Conservation (phyloP, 306 rosid genomes). For the Luffa aegyptiaca region DNA sequence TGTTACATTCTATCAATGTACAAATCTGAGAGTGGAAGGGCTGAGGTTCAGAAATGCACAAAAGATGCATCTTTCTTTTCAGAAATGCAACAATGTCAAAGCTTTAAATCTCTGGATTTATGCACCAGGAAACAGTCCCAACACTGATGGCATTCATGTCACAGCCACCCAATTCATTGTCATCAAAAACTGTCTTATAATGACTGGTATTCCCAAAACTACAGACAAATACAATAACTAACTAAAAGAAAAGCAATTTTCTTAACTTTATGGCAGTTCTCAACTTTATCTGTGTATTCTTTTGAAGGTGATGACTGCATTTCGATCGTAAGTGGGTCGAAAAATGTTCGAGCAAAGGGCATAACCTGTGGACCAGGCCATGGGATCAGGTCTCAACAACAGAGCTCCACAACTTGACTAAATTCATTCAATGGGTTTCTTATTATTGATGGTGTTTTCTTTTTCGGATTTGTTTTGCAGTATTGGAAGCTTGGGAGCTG, state of each 20-base stretch:
- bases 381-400: slow-evolving; percentile 65
- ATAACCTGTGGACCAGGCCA: slow-evolving; percentile 91
- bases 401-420: background rate
- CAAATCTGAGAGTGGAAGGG: slow-evolving; percentile 29
- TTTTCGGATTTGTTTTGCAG: slow-evolving; percentile 17
- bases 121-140: slow-evolving; percentile 72
- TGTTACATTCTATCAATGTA: slow-evolving; percentile 47
- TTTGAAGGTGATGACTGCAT: slow-evolving; percentile 77
- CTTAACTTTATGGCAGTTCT: background rate
- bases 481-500: slow-evolving; percentile 85
- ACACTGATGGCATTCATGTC: slow-evolving; percentile 90
- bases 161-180: slow-evolving; percentile 34
- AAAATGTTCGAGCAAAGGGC: slow-evolving; percentile 31
- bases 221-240: background rate
- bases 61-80: slow-evolving; percentile 55
- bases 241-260: background rate
- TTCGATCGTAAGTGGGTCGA: slow-evolving; percentile 75
- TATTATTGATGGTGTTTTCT: background rate
- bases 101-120: slow-evolving; percentile 30
- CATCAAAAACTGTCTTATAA: slow-evolving; percentile 33
- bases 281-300: background rate
- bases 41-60: slow-evolving; percentile 51
- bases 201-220: slow-evolving; percentile 34
- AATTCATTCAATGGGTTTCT: background rate
- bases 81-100: slow-evolving; percentile 36